Evolutionary conservation across 495 filamentous ascomycete genomes (phyloP).

Genomic region (Xylaria longipes): DNA sequence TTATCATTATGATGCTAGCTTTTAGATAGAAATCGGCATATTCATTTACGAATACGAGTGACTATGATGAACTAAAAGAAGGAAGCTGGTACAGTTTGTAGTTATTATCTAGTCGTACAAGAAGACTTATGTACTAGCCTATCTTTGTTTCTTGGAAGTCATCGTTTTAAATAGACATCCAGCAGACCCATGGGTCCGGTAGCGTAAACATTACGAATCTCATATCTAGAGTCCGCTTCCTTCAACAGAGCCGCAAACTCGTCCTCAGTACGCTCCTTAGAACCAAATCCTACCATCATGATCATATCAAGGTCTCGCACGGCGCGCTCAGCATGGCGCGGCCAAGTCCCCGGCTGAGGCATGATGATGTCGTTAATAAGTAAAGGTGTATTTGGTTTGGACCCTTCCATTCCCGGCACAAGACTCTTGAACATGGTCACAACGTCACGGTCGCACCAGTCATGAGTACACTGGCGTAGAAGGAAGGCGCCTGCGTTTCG

Average conservation of each 20-base stretch:
- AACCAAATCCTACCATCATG: constrained; percentile 37
- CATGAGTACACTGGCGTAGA: constrained; percentile 41
- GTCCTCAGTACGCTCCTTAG: constrained; percentile 36
- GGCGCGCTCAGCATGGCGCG: constrained; percentile 17
- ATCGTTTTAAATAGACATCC: no score
- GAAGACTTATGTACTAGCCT: no score
- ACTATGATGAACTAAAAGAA: no score
- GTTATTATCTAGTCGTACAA: no score
- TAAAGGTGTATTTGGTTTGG: constrained; percentile 33
- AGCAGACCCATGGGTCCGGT: no score
- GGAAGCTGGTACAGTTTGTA: no score
- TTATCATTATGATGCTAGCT: no score
- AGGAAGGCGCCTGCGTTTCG: constrained; percentile 38
- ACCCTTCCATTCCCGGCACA: constrained; percentile 39
- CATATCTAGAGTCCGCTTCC: constrained; percentile 36
- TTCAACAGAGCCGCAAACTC: constrained; percentile 40
- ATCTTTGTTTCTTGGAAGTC: no score
- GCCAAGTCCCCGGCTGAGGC: constrained; percentile 30
- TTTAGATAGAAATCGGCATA: no score
- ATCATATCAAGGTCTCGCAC: constrained; percentile 37
- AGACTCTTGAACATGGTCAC: constrained; percentile 37
- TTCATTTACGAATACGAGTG: no score
- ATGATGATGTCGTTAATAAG: constrained; percentile 45
- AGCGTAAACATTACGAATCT: no score
- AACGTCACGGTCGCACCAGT: constrained; percentile 37